Evolutionary conservation across 2,329 filamentous ascomycete genomes (phyloP).

Genomic region (Cytospora leucostoma): DNA sequence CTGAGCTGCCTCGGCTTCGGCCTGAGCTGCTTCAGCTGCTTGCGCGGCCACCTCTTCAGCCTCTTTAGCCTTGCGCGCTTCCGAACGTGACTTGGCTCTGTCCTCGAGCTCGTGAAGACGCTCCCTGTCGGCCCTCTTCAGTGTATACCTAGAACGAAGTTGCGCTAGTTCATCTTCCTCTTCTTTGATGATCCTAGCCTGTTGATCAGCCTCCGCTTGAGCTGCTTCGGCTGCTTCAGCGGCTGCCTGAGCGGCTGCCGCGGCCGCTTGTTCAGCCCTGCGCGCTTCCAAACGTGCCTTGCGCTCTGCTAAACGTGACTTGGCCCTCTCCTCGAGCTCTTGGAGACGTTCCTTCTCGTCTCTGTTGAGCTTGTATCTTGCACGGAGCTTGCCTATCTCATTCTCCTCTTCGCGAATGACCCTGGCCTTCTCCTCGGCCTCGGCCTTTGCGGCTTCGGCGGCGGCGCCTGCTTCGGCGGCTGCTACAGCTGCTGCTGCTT

Average conservation of each 20-base stretch:
- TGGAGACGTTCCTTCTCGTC: conserved; percentile 8
- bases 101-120: conserved; percentile 21
- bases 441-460: conserved; percentile 32
- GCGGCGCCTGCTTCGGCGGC: conserved; percentile 10
- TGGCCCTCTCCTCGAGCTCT: conserved; percentile 8
- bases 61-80: conserved; percentile 12
- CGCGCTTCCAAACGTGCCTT: background rate
- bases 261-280: conserved; percentile 13
- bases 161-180: conserved; percentile 21
- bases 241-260: conserved; percentile 1
- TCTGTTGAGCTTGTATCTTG: conserved; percentile 10
- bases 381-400: conserved; percentile 10
- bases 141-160: conserved; percentile 16
- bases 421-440: conserved; percentile 29
- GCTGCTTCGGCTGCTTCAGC: conserved; percentile 29
- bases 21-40: conserved; percentile 11
- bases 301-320: background rate
- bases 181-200: conserved; percentile 18
- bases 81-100: conserved; percentile 16
- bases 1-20: conserved; percentile 30
- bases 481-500: conserved; percentile 5
- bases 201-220: conserved; percentile 31
- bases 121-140: conserved; percentile 19
- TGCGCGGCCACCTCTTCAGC: conserved; percentile 3
- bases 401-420: conserved; percentile 4